Base-by-base conservation (phyloP, 306 rosid species). In the Cicer chorassanicum region DNA sequence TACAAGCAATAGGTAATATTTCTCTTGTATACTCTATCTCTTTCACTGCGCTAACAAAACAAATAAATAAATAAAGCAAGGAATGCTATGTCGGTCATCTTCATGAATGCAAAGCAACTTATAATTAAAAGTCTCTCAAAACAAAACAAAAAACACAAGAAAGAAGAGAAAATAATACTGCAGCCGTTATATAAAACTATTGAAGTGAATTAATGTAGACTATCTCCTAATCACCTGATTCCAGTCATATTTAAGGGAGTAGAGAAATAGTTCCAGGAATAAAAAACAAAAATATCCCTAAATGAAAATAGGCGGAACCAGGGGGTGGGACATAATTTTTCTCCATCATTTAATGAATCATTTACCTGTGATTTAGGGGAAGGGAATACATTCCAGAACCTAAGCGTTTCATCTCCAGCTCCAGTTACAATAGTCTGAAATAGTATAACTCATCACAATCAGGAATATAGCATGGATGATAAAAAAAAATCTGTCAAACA, bases 381-480 rank as follows among this genome's bases (percentile, higher is more conserved):
- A 65, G 98, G 99, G 67, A 95, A 95, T 44, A 95, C 97, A 45
- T 92, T 92, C 99, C 99, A 95, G 80, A 92, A 95, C 84, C 98
- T 87, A 15, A 92, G 98, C 11, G 99, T 95, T 83, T 95, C 99
- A 75, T 95, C 99, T 73, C 99, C 99, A n/a, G 98, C 99, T 76
- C 99, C 99, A 1, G 99, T 95, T 73, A 95, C 99, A 78, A 95
- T 90, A 49, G 96, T 95, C 99, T 95, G 91, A 82, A 85, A 81
- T 78, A 80, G 75, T 18, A 46, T 9, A 64, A 36, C 42, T 48
- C 70, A 56, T 53, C 69, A 53, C 42, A 57, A 48, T 12, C 34
- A 83, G 72, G 19, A 29, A 44, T 77, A 72, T 11, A 69, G 72
- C 50, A 51, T 67, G 16, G 11, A 65, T 14, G 50, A 63, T 51